Evolutionary conservation across 352 stramenopile species (phyloP), one percentile per base, ranked within the genome.

Genomic region (Phytophthora fragariae): DNA sequence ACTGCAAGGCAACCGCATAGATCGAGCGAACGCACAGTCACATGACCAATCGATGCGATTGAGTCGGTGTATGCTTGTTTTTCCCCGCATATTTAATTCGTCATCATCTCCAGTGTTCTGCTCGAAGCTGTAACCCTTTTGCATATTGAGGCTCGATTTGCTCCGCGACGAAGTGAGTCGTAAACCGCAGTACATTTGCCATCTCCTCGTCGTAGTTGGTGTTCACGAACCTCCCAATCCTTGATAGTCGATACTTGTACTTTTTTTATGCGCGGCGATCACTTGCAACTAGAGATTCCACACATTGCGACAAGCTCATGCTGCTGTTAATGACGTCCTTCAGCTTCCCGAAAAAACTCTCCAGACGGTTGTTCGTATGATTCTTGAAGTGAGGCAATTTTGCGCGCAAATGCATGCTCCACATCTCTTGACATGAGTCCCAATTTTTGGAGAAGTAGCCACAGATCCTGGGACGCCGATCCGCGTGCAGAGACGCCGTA

Each of bases 311-410:
- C 39, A 46, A 15, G 4, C 39, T 46, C 39, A 46, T 46, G 10
- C 39, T 17, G 10, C 24, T 27, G 24, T 27, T 27, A 27, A 27
- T 27, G 24, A 27, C 24, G 24, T 27, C 24, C 24, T 27, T 46
- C 9, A 46, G 14, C 14, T 46, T 46, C 39, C 39, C 39, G 19
- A 82, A 79, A 17, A 66, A 80, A 2, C 11, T 74, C 27, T 82
- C 75, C 8, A 82, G 54, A 0, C 41, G 47, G 24, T 82, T 82
- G 63, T 85, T 85, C 0, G 75, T 82, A 27, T 80, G 62, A 11
- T 76, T 78, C 15, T 60, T 62, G n/a, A 78, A 74, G n/a, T 78
- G 61, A 0, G 69, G 61, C 0, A 83, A 54, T 11, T 73, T 70
- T 0, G 59, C 11, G n/a, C 75, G 69, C 0, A 5, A 14, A 33